A percentile compares a stretch with the other conserved stretches of the same genome.
Conservation (phyloP, 495 filamentous ascomycete species). For the Lasiosphaeria ovina region DNA sequence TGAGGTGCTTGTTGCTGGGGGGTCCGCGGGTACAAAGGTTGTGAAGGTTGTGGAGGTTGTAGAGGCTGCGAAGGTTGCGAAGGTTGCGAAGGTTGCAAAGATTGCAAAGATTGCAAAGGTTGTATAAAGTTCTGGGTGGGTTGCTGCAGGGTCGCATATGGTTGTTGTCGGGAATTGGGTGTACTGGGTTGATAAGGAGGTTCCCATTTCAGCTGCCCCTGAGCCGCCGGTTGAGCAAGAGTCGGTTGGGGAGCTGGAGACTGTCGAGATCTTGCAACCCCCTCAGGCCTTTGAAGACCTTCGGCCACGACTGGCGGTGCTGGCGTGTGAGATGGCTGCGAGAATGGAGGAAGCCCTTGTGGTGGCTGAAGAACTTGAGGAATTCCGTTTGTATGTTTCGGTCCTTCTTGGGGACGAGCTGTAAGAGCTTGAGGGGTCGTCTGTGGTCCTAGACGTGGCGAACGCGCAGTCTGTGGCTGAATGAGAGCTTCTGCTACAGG, state of each 20-base stretch:
- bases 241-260: slow-evolving; percentile 10
- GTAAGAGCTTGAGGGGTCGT: slow-evolving; percentile 19
- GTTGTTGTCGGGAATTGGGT: slow-evolving; percentile 23
- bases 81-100: not conserved
- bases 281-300: slow-evolving; percentile 32
- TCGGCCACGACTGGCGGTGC: slow-evolving; percentile 27
- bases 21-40: not conserved
- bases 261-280: slow-evolving; percentile 16
- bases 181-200: slow-evolving; percentile 44
- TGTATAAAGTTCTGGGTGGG: slow-evolving; percentile 19
- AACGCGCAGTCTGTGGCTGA: slow-evolving; percentile 15
- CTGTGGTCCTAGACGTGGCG: slow-evolving; percentile 17
- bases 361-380: slow-evolving; percentile 43
- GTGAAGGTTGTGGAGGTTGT: not conserved
- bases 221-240: slow-evolving; percentile 15
- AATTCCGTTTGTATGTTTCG: slow-evolving; percentile 24
- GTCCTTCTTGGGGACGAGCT: slow-evolving; percentile 27
- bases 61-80: slow-evolving; percentile 8
- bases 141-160: slow-evolving; percentile 24
- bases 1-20: slow-evolving; percentile 6
- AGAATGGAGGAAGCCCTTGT: slow-evolving; percentile 32
- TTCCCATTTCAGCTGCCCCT: slow-evolving; percentile 47
- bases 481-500: not conserved
- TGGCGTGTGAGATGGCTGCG: slow-evolving; percentile 23
- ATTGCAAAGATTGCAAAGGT: not conserved